Base-by-base conservation (phyloP, 2,329 filamentous ascomycete species). In the Colletotrichum graminicola region DNA sequence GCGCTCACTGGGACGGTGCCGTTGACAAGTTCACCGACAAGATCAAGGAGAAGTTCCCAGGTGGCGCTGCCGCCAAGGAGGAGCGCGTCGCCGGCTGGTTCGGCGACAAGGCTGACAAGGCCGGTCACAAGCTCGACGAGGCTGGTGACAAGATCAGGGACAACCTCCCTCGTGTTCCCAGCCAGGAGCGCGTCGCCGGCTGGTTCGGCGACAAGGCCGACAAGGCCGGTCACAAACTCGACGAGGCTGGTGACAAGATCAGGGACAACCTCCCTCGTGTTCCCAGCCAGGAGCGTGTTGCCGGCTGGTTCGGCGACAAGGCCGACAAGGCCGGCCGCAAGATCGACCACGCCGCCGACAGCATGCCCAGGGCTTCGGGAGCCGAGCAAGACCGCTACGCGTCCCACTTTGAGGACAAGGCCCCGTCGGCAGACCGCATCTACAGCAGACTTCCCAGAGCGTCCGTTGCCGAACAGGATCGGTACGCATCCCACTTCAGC, bases 401-500 rank as follows among this genome's bases (percentile, higher is more conserved):
- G 26, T 26, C 57, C 21, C 66, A 52, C 56, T 73, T 73, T 45
- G 69, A 66, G 32, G 69, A 62, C 45, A 72, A 72, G 34, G 60
- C 60, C 16, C 69, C 62, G 3, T 64, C 63, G 5, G 45, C 52
- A 2, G 52, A 67, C 12, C 51, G 52, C n/a, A 55, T 71, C 51
- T 57, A 60, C 60, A 21, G 45, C 23, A 56, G 54, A 34, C 62
- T 75, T 23, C 55, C 73, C 5, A 39, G 71, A 43, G 32, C 60
- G 7, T 41, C 72, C 14, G 52, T 74, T n/a, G 72, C 73, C 8
- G 73, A 74, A 52, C 73, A 74, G 49, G 73, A 74, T 43, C 74
- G 75, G 1, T 75, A 74, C 66, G 75, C 74, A 52, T 73, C 76
- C 1, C 75, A 78, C 51, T 75, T 78, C 39, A 69, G 29, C 43